phyloP scores from a whole-genome alignment of 176 grass and related monocot species.

The Chloris gayana region DNA sequence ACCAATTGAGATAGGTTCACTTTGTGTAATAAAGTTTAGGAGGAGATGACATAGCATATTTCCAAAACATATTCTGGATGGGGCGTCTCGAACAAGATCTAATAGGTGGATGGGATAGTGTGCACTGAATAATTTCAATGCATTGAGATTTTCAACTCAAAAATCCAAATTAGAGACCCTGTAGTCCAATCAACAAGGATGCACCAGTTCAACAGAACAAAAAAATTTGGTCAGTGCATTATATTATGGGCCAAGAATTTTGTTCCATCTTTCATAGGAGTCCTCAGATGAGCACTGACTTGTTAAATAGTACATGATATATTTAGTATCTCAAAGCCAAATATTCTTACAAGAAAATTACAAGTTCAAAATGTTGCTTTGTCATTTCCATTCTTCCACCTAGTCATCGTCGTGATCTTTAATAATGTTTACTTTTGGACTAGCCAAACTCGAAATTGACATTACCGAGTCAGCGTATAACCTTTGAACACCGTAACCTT shows the following conservation, averaged over 20 bases:
- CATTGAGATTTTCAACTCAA: not conserved
- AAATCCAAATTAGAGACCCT: not conserved
- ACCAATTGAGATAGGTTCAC: too few relatives aligned
- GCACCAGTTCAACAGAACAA: not conserved
- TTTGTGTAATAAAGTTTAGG: too few relatives aligned
- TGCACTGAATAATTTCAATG: not conserved
- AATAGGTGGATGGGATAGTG: too few relatives aligned
- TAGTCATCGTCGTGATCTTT: not conserved
- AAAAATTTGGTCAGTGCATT: not conserved
- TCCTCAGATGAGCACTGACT: not conserved
- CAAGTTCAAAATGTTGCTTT: not conserved
- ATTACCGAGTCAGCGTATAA: not conserved
- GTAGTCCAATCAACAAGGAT: not conserved
- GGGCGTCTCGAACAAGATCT: too few relatives aligned
- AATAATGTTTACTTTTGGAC: too few relatives aligned
- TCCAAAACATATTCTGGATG: too few relatives aligned
- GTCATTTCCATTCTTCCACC: not conserved
- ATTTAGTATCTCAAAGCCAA: not conserved
- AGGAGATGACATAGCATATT: too few relatives aligned
- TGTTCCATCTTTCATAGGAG: not conserved
- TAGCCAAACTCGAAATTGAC: not conserved
- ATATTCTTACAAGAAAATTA: not conserved
- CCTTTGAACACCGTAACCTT: not conserved
- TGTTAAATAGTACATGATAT: not conserved
- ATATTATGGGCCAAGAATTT: too few relatives aligned